Percentiles rank a stretch among this genome's conserved stretches.
These are phyloP conservation scores for Sarocladium kiliense DNA, from an alignment of 2,329 filamentous ascomycete genomes.

Conservation along the genomic window DNA sequence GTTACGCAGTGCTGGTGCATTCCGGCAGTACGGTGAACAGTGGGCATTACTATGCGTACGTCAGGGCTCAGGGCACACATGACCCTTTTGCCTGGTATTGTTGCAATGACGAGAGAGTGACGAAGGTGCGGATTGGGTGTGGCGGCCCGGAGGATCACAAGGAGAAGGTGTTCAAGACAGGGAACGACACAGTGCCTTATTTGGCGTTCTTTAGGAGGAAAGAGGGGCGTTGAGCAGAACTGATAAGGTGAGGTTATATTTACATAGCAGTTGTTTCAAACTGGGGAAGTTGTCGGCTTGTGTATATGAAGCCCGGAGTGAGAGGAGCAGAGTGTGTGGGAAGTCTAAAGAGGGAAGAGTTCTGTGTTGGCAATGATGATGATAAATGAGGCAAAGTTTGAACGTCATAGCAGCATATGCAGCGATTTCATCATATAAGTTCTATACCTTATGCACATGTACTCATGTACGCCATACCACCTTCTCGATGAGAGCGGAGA, in stretches of 20 bases:
- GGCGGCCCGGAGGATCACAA: slow-evolving; percentile 22
- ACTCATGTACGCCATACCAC: no score
- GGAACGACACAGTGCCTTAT: slow-evolving; percentile 37
- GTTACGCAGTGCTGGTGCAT: slow-evolving; percentile 81
- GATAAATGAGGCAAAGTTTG: background rate
- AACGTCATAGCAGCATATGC: background rate
- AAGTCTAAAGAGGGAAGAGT: no score
- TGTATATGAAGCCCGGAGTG: background rate
- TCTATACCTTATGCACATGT: background rate
- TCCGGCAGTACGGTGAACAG: slow-evolving; percentile 59
- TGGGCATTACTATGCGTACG: slow-evolving; percentile 76
- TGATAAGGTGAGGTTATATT: no score
- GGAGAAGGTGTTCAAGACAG: slow-evolving; percentile 33
- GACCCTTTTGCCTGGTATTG: slow-evolving; percentile 41
- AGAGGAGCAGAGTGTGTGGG: no score
- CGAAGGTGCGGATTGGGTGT: slow-evolving; percentile 31
- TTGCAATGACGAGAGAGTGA: slow-evolving; percentile 42
- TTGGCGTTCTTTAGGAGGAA: slow-evolving; percentile 41
- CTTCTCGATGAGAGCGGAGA: no score
- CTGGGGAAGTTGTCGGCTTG: background rate
- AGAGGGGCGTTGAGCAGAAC: slow-evolving; percentile 11
- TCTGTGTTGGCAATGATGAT: background rate
- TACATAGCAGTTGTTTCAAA: no score
- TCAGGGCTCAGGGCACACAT: slow-evolving; percentile 49
- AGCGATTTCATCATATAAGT: background rate